A percentile compares a stretch with the other conserved stretches of the same genome.
Conservation (phyloP, 2,329 filamentous ascomycete genomes). For the Polychaeton citri region DNA sequence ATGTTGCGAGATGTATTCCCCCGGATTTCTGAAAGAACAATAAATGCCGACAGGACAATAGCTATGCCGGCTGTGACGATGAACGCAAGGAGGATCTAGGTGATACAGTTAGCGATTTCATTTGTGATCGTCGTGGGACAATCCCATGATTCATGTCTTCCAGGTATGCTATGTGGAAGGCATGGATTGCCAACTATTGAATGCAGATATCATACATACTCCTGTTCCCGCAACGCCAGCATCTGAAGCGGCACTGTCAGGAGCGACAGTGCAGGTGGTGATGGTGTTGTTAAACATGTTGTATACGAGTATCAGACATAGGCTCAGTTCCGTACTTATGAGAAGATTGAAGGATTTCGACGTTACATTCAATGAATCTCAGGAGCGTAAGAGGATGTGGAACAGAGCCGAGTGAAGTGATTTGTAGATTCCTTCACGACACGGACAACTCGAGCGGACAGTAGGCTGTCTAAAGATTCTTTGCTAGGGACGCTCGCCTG, state of each 20-base stretch:
- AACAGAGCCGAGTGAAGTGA: neutral
- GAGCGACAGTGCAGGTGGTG: constrained; percentile 31
- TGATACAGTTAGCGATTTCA: constrained; percentile 2
- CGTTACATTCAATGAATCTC: neutral
- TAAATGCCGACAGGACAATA: constrained; percentile 40
- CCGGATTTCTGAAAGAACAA: constrained; percentile 42
- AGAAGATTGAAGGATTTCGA: neutral
- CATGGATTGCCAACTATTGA: no score
- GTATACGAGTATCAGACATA: neutral
- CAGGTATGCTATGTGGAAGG: no score
- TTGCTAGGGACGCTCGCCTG: no score
- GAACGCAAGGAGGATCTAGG: constrained; percentile 51
- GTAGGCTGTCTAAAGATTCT: neutral
- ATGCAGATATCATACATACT: constrained; percentile 27
- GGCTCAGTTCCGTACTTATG: neutral
- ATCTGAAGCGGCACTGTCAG: constrained; percentile 35
- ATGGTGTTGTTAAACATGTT: neutral
- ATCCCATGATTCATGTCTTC: no score
- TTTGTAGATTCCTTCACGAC: neutral
- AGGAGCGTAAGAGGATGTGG: neutral
- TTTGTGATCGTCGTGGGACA: no score
- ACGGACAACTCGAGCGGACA: neutral
- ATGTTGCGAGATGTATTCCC: constrained; percentile 38
- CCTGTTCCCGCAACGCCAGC: constrained; percentile 45
- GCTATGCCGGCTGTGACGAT: constrained; percentile 49